These are phyloP conservation scores for Paraphysoderma sedebokerense DNA, from an alignment of 371 early-diverging fungal species.

Conservation along the genomic window DNA sequence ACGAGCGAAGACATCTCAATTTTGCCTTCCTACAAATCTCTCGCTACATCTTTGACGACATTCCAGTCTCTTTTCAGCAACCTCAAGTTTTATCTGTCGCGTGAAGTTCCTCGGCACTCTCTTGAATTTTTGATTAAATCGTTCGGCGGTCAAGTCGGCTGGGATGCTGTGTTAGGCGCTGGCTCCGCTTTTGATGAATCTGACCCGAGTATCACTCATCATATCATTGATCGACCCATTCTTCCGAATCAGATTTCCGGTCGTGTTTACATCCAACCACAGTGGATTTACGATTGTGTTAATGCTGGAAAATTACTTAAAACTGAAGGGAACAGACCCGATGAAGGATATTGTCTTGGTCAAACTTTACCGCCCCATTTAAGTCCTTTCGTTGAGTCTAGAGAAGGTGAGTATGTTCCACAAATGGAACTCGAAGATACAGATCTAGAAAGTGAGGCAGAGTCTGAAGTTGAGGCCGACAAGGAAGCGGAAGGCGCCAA, in stretches of 20 bases:
- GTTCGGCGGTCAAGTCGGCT: slow-evolving; percentile 79
- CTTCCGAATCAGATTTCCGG: slow-evolving; percentile 34
- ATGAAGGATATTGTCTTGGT: slow-evolving; percentile 62
- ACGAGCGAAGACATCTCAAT: no score
- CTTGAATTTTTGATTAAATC: slow-evolving; percentile 78
- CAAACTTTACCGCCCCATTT: slow-evolving; percentile 77
- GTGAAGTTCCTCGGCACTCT: slow-evolving; percentile 86
- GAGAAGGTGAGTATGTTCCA: slow-evolving; percentile 76
- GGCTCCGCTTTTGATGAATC: slow-evolving; percentile 62
- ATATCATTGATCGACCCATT: slow-evolving; percentile 72
- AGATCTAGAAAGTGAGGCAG: slow-evolving; percentile 24
- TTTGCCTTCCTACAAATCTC: not conserved
- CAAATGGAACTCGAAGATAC: slow-evolving; percentile 13
- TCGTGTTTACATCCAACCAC: slow-evolving; percentile 91
- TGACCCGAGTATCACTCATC: slow-evolving; percentile 69
- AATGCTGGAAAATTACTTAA: slow-evolving; percentile 63
- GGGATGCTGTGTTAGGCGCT: slow-evolving; percentile 61
- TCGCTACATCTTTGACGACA: not conserved
- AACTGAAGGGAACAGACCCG: slow-evolving; percentile 36
- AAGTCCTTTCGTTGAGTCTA: slow-evolving; percentile 78
- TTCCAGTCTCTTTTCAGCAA: slow-evolving; percentile 54
- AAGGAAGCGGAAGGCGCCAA: slow-evolving; percentile 19
- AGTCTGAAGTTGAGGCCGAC: slow-evolving; percentile 18
- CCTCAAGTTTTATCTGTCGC: slow-evolving; percentile 67
- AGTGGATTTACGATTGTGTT: slow-evolving; percentile 90